phyloP scores from a whole-genome alignment of 306 rosid genomes.

The Fragaria ananassa region DNA sequence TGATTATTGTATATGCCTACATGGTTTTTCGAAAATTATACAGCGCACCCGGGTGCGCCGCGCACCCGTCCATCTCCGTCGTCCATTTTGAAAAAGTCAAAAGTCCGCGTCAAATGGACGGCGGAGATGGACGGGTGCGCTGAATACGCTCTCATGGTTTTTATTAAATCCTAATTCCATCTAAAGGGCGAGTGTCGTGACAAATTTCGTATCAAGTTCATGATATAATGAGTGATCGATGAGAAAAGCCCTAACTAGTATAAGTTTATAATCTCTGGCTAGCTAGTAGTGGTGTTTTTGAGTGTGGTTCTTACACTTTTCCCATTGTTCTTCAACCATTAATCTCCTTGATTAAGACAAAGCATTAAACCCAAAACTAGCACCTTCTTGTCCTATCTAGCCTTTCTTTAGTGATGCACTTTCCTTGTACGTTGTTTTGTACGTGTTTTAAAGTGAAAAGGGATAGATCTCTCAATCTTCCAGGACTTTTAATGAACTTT shows the following conservation, averaged over 20 bases:
- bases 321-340: slow-evolving; percentile 2
- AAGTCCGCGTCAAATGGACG: too few relatives aligned
- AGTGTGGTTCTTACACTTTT: neutral
- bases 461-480: neutral
- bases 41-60: too few relatives aligned
- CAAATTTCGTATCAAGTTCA: neutral
- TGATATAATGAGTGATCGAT: neutral
- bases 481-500: neutral
- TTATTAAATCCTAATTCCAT: neutral
- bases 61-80: too few relatives aligned
- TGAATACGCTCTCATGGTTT: too few relatives aligned
- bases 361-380: neutral
- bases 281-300: neutral
- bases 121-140: too few relatives aligned
- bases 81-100: too few relatives aligned
- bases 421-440: neutral
- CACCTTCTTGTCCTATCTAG: neutral
- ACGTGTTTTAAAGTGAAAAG: neutral
- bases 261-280: neutral
- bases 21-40: too few relatives aligned
- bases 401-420: slow-evolving; percentile 2
- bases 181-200: neutral
- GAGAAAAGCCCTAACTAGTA: neutral
- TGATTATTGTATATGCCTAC: too few relatives aligned
- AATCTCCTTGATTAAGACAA: slow-evolving; percentile 8